Base-by-base conservation (phyloP, 768 basidiomycete species). In the Hortiboletus campestris region DNA sequence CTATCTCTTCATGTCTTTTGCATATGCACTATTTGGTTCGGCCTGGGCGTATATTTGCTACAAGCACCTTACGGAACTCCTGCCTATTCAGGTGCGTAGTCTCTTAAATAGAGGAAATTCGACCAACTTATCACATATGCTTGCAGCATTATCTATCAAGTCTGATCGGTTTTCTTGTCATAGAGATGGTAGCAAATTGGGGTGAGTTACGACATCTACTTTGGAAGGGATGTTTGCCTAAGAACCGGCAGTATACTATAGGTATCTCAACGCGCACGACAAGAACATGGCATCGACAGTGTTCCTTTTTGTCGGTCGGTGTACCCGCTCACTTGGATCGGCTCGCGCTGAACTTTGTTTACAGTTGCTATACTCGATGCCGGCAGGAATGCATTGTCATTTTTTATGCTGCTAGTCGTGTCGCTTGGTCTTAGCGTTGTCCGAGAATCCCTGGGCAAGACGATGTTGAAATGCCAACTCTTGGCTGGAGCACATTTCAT, bases 121-220 rank as follows among this genome's bases (percentile, higher is more conserved):
- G 16, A 32, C 43, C 36, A 16, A 4, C 51, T 56, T 52, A 56
- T 60, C 31, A 13, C 34, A 35, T 28, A 12, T 51, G 17, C 31
- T 48, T 36, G 39, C 4, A 98, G 89, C 86, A 93, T 70, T 99
- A 98, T 75, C 79, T 99, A 39, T 93, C 96, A 14, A 86, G 89
- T 50, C 84, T 95, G 20, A 81, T 96, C 49, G 86, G 81, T 22
- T 84, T 98, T 67, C 77, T 98, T 56, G 79, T 96, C 48, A 84
- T 98, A 59, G 97, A 99, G 70, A 98, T 97, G 91, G 76, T 96
- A 17, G 91, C 91, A 8, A 90, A 89, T 66, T 94, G 88, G 85
- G 88, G 91, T 88, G 55, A 56, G 80, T 72, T 19, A 46, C 50
- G 17, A 32, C 9, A 36, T 44, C 17, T 17, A 6, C n/a, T 34